These are phyloP conservation scores for Senna siamea DNA, from an alignment of 306 rosid genomes.

Conservation along the genomic window DNA sequence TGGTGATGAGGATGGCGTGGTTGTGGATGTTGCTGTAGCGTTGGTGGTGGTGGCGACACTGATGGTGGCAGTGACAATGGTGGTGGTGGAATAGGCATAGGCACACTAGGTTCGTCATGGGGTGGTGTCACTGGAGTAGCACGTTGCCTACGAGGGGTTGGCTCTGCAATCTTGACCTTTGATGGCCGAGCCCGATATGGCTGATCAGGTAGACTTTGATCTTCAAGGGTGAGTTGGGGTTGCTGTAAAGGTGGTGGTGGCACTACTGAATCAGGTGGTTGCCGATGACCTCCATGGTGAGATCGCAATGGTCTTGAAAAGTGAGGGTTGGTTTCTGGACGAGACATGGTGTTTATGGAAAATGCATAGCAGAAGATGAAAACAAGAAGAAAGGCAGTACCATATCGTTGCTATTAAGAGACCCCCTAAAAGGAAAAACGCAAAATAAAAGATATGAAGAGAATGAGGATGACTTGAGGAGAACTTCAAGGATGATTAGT, in stretches of 20 bases:
- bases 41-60: too few relatives aligned
- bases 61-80: too few relatives aligned
- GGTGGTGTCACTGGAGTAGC: neutral
- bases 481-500: slow-evolving; percentile 80
- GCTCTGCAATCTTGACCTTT: too few relatives aligned
- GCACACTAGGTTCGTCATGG: neutral
- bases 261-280: slow-evolving; percentile 27
- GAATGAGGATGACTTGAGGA: slow-evolving; percentile 72
- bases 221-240: neutral
- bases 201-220: slow-evolving; percentile 11
- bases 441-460: slow-evolving; percentile 33
- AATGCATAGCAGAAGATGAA: slow-evolving; percentile 29
- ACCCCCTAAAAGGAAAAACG: slow-evolving; percentile 25
- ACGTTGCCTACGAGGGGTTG: too few relatives aligned
- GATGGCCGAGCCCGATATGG: neutral
- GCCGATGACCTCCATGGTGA: slow-evolving; percentile 27
- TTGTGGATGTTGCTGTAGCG: too few relatives aligned
- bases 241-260: slow-evolving; percentile 14
- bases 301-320: slow-evolving; percentile 48
- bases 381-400: slow-evolving; percentile 27
- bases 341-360: slow-evolving; percentile 48
- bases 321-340: slow-evolving; percentile 75
- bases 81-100: neutral
- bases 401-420: slow-evolving; percentile 43
- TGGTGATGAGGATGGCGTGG: neutral